Conservation (phyloP, 2,329 filamentous ascomycete genomes). For the Cadophora malorum region DNA sequence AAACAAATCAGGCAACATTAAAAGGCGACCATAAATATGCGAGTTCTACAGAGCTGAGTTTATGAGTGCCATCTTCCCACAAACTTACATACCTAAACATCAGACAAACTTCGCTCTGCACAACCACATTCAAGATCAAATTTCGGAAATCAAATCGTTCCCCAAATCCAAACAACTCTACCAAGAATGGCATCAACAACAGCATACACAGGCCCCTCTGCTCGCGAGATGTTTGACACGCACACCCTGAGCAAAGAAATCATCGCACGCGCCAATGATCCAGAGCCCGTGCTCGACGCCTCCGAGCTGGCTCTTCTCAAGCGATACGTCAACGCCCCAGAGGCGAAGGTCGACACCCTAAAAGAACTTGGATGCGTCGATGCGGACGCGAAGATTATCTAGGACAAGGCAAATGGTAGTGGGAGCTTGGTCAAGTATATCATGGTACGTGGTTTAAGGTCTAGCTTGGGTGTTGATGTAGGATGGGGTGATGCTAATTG, state of each 20-base stretch:
- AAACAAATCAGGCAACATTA: slow-evolving; percentile 6
- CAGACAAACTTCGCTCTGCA: no score
- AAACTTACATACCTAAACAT: no score
- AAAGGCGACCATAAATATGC: slow-evolving; percentile 2
- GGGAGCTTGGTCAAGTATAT: slow-evolving; percentile 4
- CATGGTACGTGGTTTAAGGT: background rate
- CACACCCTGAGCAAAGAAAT: slow-evolving; percentile 8
- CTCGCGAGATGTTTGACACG: slow-evolving; percentile 5
- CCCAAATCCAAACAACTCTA: background rate
- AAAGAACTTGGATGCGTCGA: background rate
- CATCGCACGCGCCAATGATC: slow-evolving; percentile 1
- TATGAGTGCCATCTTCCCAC: no score
- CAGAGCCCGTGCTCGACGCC: background rate
- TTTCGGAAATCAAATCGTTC: no score
- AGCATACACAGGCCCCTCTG: background rate
- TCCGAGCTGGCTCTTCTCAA: background rate
- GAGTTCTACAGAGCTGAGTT: no score
- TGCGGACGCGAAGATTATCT: background rate
- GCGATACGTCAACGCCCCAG: background rate
- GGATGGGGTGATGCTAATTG: background rate
- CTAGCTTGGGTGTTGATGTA: background rate
- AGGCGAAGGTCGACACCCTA: background rate
- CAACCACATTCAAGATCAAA: no score
- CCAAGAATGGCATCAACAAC: background rate
- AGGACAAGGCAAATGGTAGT: background rate